A percentile compares a stretch with the other conserved stretches of the same genome.
phyloP scores from a whole-genome alignment of 495 filamentous ascomycete genomes.

The Lichina pygmaea region DNA sequence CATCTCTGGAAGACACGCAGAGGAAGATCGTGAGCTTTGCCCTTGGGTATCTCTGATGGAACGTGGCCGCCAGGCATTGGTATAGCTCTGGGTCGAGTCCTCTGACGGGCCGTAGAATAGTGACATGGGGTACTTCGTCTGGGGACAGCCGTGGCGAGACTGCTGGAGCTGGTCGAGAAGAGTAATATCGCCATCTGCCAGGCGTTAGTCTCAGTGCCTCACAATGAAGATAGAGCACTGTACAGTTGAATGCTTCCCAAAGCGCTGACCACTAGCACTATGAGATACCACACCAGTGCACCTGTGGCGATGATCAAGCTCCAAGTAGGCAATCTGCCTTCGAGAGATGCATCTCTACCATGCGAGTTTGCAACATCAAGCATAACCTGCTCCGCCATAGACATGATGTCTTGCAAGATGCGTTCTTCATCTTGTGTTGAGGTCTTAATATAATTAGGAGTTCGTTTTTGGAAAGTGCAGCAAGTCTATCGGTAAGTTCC shows the following conservation, averaged over 20 bases:
- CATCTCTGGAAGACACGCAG: constrained; percentile 50
- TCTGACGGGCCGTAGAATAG: constrained; percentile 79
- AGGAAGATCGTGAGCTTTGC: constrained; percentile 57
- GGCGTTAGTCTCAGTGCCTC: neutral
- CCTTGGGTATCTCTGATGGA: constrained; percentile 54
- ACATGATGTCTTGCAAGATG: too few relatives aligned
- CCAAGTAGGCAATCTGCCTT: constrained; percentile 9
- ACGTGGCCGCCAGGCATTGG: constrained; percentile 77
- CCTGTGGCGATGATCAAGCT: constrained; percentile 16
- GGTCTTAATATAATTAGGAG: too few relatives aligned
- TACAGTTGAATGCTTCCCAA: constrained; percentile 26
- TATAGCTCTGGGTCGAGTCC: constrained; percentile 77
- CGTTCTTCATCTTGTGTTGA: too few relatives aligned
- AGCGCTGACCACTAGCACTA: constrained; percentile 19
- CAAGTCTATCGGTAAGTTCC: too few relatives aligned
- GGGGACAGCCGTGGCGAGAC: constrained; percentile 17
- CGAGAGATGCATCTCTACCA: too few relatives aligned
- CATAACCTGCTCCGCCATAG: too few relatives aligned
- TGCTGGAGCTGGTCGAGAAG: constrained; percentile 14
- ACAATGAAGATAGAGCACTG: constrained; percentile 2
- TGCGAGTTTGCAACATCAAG: too few relatives aligned
- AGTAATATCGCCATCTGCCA: constrained; percentile 22
- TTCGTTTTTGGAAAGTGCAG: too few relatives aligned
- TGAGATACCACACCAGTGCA: constrained; percentile 21
- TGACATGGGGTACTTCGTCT: constrained; percentile 45